Evolutionary conservation across 108 stramenopile species (phyloP).

Genomic region (Stephanodiscus triporus): DNA sequence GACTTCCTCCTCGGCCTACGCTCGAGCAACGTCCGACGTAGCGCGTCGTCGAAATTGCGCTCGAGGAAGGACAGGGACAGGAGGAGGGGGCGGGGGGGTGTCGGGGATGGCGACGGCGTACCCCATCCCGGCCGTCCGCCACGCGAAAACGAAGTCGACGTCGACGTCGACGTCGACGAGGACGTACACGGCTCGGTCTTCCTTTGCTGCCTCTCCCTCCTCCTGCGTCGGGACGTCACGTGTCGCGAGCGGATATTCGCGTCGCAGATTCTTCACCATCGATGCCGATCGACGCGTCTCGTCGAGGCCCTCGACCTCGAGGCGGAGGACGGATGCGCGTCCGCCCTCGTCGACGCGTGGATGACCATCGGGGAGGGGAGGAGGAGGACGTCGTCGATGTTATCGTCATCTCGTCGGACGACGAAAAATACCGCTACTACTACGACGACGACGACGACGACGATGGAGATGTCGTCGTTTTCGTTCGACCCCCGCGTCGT

Average conservation of each 20-base stretch:
- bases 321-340: conserved; percentile 47
- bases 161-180: neutral
- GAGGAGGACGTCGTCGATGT: too few relatives aligned
- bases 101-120: neutral
- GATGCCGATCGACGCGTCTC: conserved; percentile 38
- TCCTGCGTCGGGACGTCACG: neutral
- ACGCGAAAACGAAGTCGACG: neutral
- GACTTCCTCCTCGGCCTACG: conserved; percentile 67
- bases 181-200: conserved; percentile 35
- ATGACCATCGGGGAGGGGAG: neutral
- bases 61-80: conserved; percentile 22
- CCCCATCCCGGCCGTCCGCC: too few relatives aligned
- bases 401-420: neutral
- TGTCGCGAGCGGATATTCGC: conserved; percentile 46
- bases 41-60: conserved; percentile 33
- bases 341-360: neutral
- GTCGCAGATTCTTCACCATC: conserved; percentile 41
- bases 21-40: conserved; percentile 66
- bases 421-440: too few relatives aligned
- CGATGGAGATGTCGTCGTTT: neutral
- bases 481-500: neutral
- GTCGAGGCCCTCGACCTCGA: conserved; percentile 44
- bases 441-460: too few relatives aligned
- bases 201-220: conserved; percentile 26
- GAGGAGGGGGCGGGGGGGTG: neutral